phyloP scores from a whole-genome alignment of 306 rosid genomes.

The Coriaria nepalensis region DNA sequence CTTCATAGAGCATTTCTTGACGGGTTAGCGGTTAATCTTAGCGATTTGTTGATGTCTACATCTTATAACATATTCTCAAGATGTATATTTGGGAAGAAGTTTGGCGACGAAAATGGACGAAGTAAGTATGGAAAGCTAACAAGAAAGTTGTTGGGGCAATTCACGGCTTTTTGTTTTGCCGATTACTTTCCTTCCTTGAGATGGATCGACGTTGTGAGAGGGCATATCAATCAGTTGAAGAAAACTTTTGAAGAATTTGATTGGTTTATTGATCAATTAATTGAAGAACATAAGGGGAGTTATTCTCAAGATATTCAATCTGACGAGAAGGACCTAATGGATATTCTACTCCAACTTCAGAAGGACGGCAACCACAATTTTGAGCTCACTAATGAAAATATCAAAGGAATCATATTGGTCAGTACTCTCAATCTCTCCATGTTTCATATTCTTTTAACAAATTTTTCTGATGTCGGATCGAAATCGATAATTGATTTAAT shows the following conservation, averaged over 20 bases:
- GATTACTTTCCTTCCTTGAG: constrained; percentile 18
- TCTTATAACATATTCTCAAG: constrained; percentile 11
- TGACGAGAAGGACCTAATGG: constrained; percentile 16
- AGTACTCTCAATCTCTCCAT: constrained; percentile 1
- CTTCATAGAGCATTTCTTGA: neutral
- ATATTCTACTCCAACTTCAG: constrained; percentile 24
- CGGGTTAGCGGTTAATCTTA: constrained; percentile 13
- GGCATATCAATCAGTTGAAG: constrained; percentile 18
- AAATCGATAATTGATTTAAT: no score
- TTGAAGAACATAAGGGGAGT: constrained; percentile 30
- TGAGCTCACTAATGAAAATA: constrained; percentile 9
- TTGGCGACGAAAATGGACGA: neutral
- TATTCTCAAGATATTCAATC: neutral
- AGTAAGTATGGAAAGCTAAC: constrained; percentile 1
- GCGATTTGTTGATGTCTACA: constrained; percentile 4
- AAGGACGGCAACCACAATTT: constrained; percentile 7
- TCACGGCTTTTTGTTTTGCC: constrained; percentile 5
- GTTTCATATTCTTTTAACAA: no score
- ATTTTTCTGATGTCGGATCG: no score
- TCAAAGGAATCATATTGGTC: constrained; percentile 16
- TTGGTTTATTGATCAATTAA: constrained; percentile 21
- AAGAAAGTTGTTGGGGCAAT: constrained; percentile 11
- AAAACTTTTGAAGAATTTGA: constrained; percentile 25
- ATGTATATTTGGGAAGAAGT: constrained; percentile 17
- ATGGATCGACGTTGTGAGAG: constrained; percentile 22